Conservation (phyloP, 2,329 filamentous ascomycete species). For the Dichotomopilus funicola region DNA sequence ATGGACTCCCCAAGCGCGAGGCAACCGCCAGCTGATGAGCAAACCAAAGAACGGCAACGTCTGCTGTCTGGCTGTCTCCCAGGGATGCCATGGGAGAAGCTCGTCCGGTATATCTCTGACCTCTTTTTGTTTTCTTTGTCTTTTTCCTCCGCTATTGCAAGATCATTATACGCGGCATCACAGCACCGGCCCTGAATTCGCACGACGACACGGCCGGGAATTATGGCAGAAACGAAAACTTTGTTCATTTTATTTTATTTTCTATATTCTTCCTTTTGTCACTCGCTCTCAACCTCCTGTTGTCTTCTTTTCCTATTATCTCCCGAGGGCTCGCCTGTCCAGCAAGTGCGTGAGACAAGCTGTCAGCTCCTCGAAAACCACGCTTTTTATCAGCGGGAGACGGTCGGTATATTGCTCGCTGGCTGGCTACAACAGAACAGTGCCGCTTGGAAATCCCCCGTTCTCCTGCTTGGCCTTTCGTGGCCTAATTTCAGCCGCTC, state of each 20-base stretch:
- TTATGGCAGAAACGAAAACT: not conserved
- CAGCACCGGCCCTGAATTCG: too few species aligned
- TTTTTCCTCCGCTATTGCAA: not conserved
- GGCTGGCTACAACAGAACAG: not conserved
- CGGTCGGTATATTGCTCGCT: not conserved
- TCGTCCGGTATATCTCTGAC: not conserved
- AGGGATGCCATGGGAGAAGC: too few species aligned
- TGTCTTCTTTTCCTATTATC: not conserved
- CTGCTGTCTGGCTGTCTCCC: too few species aligned
- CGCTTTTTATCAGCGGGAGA: not conserved
- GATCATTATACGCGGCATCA: too few species aligned
- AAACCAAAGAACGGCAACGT: too few species aligned
- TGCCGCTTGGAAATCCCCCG: too few species aligned
- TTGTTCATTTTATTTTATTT: not conserved
- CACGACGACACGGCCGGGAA: too few species aligned
- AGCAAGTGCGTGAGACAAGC: not conserved
- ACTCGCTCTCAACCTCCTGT: not conserved
- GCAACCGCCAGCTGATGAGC: too few species aligned
- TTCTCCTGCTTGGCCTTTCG: not conserved
- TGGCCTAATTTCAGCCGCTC: conserved; percentile 8
- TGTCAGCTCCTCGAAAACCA: not conserved
- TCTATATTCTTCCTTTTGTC: not conserved
- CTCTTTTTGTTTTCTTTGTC: not conserved
- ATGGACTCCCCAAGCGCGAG: too few species aligned
- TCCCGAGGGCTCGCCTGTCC: not conserved